A percentile compares a stretch with the other conserved stretches of the same genome.
phyloP scores from a whole-genome alignment of 805 yeast species.

The Komagataella phaffii region DNA sequence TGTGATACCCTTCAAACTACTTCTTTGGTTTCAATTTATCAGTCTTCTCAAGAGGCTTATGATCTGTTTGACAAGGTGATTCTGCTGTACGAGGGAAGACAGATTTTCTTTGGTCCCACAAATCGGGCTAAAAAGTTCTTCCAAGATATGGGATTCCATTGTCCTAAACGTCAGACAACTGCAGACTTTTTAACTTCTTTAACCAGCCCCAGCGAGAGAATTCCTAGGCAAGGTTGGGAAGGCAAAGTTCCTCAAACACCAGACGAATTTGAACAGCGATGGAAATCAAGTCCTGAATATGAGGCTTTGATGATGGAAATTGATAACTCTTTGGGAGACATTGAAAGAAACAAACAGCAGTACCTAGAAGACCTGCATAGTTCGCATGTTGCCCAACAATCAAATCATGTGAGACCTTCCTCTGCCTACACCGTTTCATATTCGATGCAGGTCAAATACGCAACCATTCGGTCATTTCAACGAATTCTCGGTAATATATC shows the following conservation, averaged over 20 bases:
- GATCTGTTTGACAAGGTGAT: conserved; percentile 40
- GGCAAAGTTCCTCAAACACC: conserved; percentile 37
- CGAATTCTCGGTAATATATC: conserved; percentile 33
- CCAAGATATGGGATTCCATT: conserved; percentile 38
- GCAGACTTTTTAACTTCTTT: conserved; percentile 45
- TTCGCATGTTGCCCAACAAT: conserved; percentile 23
- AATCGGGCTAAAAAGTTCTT: conserved; percentile 33
- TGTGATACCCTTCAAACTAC: conserved; percentile 34
- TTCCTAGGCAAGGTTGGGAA: conserved; percentile 27
- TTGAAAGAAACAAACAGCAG: conserved; percentile 9
- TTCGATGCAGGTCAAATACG: conserved; percentile 30
- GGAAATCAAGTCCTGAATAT: conserved; percentile 33
- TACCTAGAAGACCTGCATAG: conserved; percentile 10
- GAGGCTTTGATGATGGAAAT: conserved; percentile 24
- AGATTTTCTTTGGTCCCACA: conserved; percentile 38
- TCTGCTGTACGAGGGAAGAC: conserved; percentile 41
- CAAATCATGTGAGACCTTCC: conserved; percentile 24
- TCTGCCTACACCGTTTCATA: conserved; percentile 35
- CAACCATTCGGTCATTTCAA: conserved; percentile 26
- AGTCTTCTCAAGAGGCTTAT: conserved; percentile 42
- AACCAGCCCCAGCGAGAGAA: conserved; percentile 36
- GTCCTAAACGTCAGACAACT: conserved; percentile 45
- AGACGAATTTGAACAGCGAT: conserved; percentile 34
- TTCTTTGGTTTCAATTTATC: conserved; percentile 49
- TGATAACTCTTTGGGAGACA: conserved; percentile 17